Evolutionary conservation across 2,329 filamentous ascomycete species (phyloP), one percentile per base, ranked within the genome.

Genomic region (Fusarium equiseti): DNA sequence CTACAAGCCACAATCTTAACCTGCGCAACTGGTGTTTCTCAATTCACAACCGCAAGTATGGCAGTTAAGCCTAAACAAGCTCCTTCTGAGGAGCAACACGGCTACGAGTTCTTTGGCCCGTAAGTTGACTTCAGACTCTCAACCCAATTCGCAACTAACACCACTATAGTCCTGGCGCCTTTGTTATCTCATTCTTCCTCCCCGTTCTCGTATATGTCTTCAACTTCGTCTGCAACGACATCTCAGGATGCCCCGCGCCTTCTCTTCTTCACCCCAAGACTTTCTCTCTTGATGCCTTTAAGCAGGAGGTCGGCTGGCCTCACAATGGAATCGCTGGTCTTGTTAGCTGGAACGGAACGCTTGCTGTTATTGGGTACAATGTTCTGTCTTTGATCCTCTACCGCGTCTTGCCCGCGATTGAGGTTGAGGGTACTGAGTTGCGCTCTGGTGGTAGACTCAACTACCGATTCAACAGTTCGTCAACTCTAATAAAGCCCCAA

Each of bases 201-300:
- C 95, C 95, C 0, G 66, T 94, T 44, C 86, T 95, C 70, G 88
- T 94, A 74, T 97, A 96, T 82, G 79, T 90, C 74, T 91, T 95
- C 77, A 87, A 90, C 49, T 97, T 98, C 78, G 85, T 91, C 75
- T 98, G 95, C 87, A 98, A 98, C 83, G 95, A 98, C 79, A 85
- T 97, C 70, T 91, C 93, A 11, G 95, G 96, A 63, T 98, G 96
- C 78, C 96, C 95, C 49, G 91, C 93, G 5, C 94, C 95, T 6
- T 94, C 92, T 6, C 85, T 95, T 11, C 86, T 97, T 40, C 86
- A 87, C 72, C 94, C 92, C 32, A 90, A 87, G 60, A 91, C 88
- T 11, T 82, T 97, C 64, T 90, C 90, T 44, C 83, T 94, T 50
- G 88, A 91, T 22, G 87, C 88, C 74, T 83, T 98, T 73, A 96